These are phyloP conservation scores for Lachancea dasiensis DNA, from an alignment of 805 yeast genomes.

Conservation along the genomic window DNA sequence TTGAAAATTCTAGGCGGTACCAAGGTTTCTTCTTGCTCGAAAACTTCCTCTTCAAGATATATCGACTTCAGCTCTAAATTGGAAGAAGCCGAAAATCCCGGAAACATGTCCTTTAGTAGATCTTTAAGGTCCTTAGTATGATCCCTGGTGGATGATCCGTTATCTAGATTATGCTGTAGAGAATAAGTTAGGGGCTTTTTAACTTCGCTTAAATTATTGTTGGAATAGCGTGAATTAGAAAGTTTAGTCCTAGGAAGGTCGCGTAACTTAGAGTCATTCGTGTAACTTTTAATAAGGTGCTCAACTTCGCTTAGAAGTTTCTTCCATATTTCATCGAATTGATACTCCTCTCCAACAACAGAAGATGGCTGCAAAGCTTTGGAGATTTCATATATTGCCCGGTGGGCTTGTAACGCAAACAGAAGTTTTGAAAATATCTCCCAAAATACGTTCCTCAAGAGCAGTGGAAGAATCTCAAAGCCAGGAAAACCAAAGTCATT, in stretches of 20 bases:
- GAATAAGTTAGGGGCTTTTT: slow-evolving; percentile 16
- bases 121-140: slow-evolving; percentile 40
- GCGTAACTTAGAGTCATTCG: slow-evolving; percentile 1
- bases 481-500: slow-evolving; percentile 33
- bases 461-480: slow-evolving; percentile 45
- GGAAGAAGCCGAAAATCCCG: slow-evolving; percentile 49
- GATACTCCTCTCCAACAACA: slow-evolving; percentile 28
- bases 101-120: slow-evolving; percentile 57
- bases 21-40: slow-evolving; percentile 54
- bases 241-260: neutral
- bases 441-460: slow-evolving; percentile 66
- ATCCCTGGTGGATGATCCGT: slow-evolving; percentile 20
- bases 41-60: slow-evolving; percentile 56
- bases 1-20: slow-evolving; percentile 70
- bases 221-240: neutral
- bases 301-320: slow-evolving; percentile 39
- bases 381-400: slow-evolving; percentile 56
- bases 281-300: slow-evolving; percentile 24
- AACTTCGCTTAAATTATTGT: slow-evolving; percentile 2
- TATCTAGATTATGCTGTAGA: slow-evolving; percentile 26
- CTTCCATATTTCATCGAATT: slow-evolving; percentile 40
- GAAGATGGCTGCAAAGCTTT: slow-evolving; percentile 28
- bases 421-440: slow-evolving; percentile 58
- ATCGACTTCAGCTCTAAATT: slow-evolving; percentile 34
- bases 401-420: slow-evolving; percentile 62